Percentiles rank a stretch among this genome's conserved stretches.
These are phyloP conservation scores for Rostrohypoxylon terebratum DNA, from an alignment of 495 filamentous ascomycete species.

Conservation along the genomic window DNA sequence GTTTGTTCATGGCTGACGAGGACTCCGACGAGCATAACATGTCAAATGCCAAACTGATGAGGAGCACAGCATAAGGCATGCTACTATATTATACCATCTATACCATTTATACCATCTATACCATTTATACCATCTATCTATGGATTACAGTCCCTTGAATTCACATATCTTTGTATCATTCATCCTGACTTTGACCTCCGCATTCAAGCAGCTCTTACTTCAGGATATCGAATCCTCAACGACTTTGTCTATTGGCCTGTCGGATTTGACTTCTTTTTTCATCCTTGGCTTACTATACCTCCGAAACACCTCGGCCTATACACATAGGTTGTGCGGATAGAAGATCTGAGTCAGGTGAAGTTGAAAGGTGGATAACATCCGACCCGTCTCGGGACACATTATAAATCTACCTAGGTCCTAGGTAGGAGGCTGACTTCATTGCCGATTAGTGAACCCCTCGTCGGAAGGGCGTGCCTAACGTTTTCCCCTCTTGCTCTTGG, in stretches of 20 bases:
- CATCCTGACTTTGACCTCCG: neutral
- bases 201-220: no score
- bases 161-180: neutral
- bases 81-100: constrained; percentile 31
- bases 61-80: neutral
- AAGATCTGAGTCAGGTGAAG: neutral
- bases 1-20: constrained; percentile 15
- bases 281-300: neutral
- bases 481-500: neutral
- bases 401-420: neutral
- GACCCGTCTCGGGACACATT: constrained; percentile 1
- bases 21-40: neutral
- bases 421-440: neutral
- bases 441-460: neutral
- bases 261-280: neutral
- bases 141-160: constrained; percentile 18
- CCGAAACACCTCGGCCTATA: neutral
- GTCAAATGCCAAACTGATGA: neutral
- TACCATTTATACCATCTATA: no score
- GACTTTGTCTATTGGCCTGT: neutral
- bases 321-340: neutral
- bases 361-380: neutral
- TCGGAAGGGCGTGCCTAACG: neutral
- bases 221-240: neutral
- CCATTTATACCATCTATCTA: no score